Evolutionary conservation across 345 rosid genomes (phyloP).

Genomic region (Reutealis trisperma): DNA sequence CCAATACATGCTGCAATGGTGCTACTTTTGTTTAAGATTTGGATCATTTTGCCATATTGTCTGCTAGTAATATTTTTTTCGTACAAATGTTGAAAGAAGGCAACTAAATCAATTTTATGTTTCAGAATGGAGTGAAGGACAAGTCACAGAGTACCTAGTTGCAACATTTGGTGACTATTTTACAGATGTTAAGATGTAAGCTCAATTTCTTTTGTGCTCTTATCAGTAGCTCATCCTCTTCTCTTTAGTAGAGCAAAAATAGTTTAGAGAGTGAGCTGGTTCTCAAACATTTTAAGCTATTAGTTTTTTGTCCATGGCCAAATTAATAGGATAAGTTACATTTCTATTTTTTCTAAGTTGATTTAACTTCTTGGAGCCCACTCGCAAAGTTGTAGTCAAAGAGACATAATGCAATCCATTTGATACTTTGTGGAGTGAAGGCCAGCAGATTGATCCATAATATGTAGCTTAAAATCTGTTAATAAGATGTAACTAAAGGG

Average conservation of each 20-base stretch:
- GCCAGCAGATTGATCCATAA: background rate
- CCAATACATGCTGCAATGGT: background rate
- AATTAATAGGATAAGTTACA: background rate
- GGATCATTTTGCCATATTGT: background rate
- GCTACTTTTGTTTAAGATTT: background rate
- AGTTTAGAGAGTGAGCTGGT: background rate
- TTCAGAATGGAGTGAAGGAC: constrained; percentile 96
- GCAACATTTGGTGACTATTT: constrained; percentile 97
- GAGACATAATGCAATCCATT: background rate
- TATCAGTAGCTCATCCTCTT: background rate
- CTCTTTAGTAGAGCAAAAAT: background rate
- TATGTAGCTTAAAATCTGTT: background rate
- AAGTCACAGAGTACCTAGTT: constrained; percentile 88
- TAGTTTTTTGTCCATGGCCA: background rate
- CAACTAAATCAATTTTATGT: background rate
- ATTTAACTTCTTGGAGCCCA: background rate
- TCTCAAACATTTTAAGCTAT: constrained; percentile 2
- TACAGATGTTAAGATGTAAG: constrained; percentile 94
- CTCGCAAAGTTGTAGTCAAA: background rate
- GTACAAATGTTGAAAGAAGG: background rate
- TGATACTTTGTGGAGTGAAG: background rate
- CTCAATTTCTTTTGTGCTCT: constrained; percentile 13
- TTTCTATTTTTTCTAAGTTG: background rate
- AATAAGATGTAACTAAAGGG: background rate
- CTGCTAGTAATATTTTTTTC: background rate